A percentile compares a stretch with the other conserved stretches of the same genome.
phyloP scores from a whole-genome alignment of 768 basidiomycete species.

The Trametopsis cervina region DNA sequence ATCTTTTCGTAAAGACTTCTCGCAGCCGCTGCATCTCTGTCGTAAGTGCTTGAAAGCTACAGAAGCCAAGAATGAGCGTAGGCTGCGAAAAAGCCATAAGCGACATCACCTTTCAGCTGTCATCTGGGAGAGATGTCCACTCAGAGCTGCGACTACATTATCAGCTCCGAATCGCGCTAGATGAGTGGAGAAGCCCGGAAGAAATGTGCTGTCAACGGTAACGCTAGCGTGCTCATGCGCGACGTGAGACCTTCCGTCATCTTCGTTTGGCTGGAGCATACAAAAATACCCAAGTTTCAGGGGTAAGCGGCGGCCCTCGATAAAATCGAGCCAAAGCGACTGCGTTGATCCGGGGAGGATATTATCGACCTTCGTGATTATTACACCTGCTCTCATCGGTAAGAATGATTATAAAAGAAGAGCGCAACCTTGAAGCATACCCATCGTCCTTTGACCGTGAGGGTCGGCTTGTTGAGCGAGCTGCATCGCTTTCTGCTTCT shows the following conservation, averaged over 20 bases:
- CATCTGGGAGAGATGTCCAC: constrained; percentile 36
- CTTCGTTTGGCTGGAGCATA: constrained; percentile 60
- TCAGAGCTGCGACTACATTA: constrained; percentile 46
- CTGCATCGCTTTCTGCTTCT: constrained; percentile 48
- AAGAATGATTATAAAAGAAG: too few species aligned
- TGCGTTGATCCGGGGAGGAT: constrained; percentile 31
- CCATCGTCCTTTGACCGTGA: constrained; percentile 43
- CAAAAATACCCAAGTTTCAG: constrained; percentile 52
- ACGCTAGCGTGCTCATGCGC: constrained; percentile 32
- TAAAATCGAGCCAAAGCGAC: constrained; percentile 38
- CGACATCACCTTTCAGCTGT: constrained; percentile 13
- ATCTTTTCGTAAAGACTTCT: too few species aligned
- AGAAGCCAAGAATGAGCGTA: too few species aligned
- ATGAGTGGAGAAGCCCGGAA: constrained; percentile 44
- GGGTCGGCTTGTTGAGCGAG: constrained; percentile 42
- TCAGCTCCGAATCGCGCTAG: constrained; percentile 48
- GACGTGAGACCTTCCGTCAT: constrained; percentile 36
- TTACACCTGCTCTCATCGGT: constrained; percentile 32
- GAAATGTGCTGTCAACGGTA: constrained; percentile 35
- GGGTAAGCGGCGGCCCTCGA: constrained; percentile 40
- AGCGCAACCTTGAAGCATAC: too few species aligned
- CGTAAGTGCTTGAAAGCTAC: background rate
- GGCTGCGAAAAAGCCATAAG: too few species aligned
- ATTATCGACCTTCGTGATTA: constrained; percentile 50
- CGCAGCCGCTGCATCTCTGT: background rate